Conservation (phyloP, 352 stramenopile species). For the Phytophthora agathidicida region DNA sequence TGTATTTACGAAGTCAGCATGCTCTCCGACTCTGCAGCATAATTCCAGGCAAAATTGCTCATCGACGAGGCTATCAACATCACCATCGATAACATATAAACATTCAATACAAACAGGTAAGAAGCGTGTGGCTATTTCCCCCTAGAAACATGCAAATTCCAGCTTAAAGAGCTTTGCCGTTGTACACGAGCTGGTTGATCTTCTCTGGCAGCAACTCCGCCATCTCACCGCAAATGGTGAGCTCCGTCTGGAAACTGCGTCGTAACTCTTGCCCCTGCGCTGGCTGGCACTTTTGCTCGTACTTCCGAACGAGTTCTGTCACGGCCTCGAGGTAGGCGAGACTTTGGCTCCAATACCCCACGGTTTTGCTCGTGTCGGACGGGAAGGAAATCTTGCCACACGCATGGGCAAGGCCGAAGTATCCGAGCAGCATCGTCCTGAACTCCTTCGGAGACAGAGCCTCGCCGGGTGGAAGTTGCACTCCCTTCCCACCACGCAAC, state of each 20-base stretch:
- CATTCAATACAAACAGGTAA: no score
- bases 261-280: slow-evolving; percentile 30
- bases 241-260: slow-evolving; percentile 52
- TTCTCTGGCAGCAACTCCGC: slow-evolving; percentile 68
- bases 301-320: slow-evolving; percentile 46
- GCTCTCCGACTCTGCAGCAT: no score
- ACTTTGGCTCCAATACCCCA: slow-evolving; percentile 63
- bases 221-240: slow-evolving; percentile 73
- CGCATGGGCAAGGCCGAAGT: slow-evolving; percentile 65
- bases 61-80: no score
- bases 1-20: no score
- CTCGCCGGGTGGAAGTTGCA: slow-evolving; percentile 34
- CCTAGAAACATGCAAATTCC: no score
- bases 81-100: no score
- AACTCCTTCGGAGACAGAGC: slow-evolving; percentile 46
- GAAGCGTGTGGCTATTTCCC: no score
- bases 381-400: slow-evolving; percentile 62
- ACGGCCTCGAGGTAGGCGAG: slow-evolving; percentile 60
- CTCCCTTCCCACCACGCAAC: slow-evolving; percentile 36
- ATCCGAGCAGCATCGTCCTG: slow-evolving; percentile 54
- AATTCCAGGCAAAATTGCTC: no score
- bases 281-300: slow-evolving; percentile 28
- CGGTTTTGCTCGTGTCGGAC: slow-evolving; percentile 52
- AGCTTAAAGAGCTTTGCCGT: slow-evolving; percentile 52
- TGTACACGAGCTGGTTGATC: slow-evolving; percentile 82